Base-by-base conservation (phyloP, 2,329 filamentous ascomycete genomes). In the Arthroderma sp. region DNA sequence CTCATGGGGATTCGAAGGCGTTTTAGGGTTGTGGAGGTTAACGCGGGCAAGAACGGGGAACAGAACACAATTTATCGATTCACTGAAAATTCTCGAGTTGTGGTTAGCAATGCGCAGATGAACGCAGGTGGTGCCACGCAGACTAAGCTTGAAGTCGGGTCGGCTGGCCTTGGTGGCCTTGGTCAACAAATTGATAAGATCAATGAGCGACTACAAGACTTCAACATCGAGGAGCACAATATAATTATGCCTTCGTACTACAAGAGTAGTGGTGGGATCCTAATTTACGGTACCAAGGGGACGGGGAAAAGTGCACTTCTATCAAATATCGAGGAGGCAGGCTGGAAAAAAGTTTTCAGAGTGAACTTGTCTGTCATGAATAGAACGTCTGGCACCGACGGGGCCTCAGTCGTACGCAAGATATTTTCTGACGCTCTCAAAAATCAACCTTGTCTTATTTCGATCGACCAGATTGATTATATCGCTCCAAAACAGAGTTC, bases 271-370 rank as follows among this genome's bases (percentile, higher is more conserved):
- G 74, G 74, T 43, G 78, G 78, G 0, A 73, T 91, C 32, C 71
- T 91, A 27, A 69, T 95, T 4, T 81, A 93, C 58, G 89, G 89
- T 9, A 80, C 84, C 11, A 77, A 78, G 49, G 88, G 89, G 7
- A 93, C 85, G 0, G 89, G 89, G 27, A 95, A 95, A 65, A 82
- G 78, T 0, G 72, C 83, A 50, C 68, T 95, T 0, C 67, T 95
- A 1, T 62, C 81, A 10, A 74, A 76, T 30, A 70, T 95, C 15
- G 75, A 79, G 6, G 72, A 69, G 5, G 76, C 78, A 0, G 73
- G 72, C 47, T 94, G 86, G 84, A 77, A 76, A 22, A 76, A 75
- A 36, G 77, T 87, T 1, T 73, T 83, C 51, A 73, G 51, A 42
- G 54, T 64, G 40, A 58, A 60, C 10, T 58, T 57, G 22, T 61